These are phyloP conservation scores for Hypomontagnella monticulosa DNA, from an alignment of 495 filamentous ascomycete species.

Conservation along the genomic window DNA sequence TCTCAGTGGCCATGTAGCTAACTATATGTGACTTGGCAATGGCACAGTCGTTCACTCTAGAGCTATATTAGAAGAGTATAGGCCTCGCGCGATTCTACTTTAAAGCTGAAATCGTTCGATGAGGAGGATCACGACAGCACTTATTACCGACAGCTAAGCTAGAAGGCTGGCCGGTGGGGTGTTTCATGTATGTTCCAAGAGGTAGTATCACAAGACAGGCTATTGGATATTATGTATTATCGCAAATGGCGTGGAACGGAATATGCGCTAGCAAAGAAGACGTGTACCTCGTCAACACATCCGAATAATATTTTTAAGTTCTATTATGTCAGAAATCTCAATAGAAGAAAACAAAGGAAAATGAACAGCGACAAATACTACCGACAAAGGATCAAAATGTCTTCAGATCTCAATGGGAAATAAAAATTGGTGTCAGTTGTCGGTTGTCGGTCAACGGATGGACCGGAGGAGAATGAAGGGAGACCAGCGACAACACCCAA, in stretches of 20 bases:
- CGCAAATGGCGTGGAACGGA: conserved; percentile 14
- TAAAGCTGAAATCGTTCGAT: background rate
- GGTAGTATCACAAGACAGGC: conserved; percentile 24
- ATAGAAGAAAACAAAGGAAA: no score
- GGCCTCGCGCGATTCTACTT: background rate
- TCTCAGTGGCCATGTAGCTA: no score
- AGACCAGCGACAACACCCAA: conserved; percentile 1
- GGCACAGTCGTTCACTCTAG: no score
- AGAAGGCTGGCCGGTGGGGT: background rate
- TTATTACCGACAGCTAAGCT: conserved; percentile 7
- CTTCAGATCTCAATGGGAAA: background rate
- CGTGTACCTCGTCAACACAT: no score
- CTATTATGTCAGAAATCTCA: no score
- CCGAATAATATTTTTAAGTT: no score
- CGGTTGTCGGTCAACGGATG: conserved; percentile 5
- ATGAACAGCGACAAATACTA: no score
- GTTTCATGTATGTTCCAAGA: conserved; percentile 43
- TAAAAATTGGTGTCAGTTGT: background rate
- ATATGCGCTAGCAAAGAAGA: background rate
- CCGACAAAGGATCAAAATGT: no score
- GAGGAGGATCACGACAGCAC: background rate
- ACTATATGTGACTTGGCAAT: no score
- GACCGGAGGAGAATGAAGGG: background rate
- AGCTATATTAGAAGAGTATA: background rate
- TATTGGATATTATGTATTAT: conserved; percentile 8